These are phyloP conservation scores for Leccinum pachyderme DNA, from an alignment of 1,284 basidiomycete genomes.

Conservation along the genomic window DNA sequence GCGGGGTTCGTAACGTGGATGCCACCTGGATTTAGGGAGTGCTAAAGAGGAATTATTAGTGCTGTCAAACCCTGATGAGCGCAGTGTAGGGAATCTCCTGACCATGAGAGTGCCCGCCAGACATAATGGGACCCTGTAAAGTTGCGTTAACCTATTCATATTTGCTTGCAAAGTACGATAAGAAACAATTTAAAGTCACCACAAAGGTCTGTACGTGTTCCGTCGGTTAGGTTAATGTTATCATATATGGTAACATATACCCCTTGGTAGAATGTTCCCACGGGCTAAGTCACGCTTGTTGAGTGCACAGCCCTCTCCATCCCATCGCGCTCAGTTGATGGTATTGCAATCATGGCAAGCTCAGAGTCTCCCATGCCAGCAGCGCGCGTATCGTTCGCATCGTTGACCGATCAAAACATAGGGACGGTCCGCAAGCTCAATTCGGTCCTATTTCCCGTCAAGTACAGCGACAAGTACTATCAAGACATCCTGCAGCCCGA, in stretches of 20 bases:
- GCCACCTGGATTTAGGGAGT: slow-evolving; percentile 16
- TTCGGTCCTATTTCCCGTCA: slow-evolving; percentile 76
- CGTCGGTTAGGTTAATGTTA: neutral
- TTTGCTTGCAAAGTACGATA: slow-evolving; percentile 24
- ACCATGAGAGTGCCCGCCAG: slow-evolving; percentile 11
- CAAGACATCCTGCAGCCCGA: slow-evolving; percentile 67
- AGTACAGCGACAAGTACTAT: slow-evolving; percentile 82
- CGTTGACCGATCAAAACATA: slow-evolving; percentile 75
- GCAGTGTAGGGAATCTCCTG: slow-evolving; percentile 11
- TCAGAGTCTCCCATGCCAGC: slow-evolving; percentile 26
- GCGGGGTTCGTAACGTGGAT: slow-evolving; percentile 27
- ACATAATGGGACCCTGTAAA: slow-evolving; percentile 24
- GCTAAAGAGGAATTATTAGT: slow-evolving; percentile 20
- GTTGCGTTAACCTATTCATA: slow-evolving; percentile 21
- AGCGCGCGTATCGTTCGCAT: slow-evolving; percentile 64
- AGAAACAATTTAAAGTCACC: slow-evolving; percentile 19
- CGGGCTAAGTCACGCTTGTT: slow-evolving; percentile 20
- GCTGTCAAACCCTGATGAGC: slow-evolving; percentile 32
- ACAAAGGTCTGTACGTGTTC: neutral
- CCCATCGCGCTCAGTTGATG: neutral
- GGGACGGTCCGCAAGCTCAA: slow-evolving; percentile 80
- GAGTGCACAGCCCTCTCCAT: slow-evolving; percentile 14
- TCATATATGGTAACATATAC: slow-evolving; percentile 1
- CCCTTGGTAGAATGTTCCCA: slow-evolving; percentile 19
- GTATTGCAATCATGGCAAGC: slow-evolving; percentile 19